Base-by-base conservation (phyloP, 169 alveolate species). In the Plasmodium falciparum region DNA sequence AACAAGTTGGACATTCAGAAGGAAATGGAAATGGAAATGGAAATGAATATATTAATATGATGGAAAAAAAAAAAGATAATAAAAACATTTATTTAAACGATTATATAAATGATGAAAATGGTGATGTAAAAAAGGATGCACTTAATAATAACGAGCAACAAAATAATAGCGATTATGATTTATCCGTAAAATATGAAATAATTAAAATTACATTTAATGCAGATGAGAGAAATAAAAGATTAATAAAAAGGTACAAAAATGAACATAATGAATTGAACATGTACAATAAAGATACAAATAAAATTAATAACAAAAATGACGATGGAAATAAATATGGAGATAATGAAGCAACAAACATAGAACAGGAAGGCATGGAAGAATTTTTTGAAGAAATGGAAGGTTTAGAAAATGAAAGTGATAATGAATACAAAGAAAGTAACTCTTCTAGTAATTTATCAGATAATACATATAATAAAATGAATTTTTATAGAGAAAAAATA, bases 401-500 rank as follows among this genome's bases (percentile, higher is more conserved):
- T 39, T 39, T 39, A 39, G 65, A 29, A 29, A 76, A 47, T 47
- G 75, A n/a, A 1, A 24, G 75, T 56, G 89, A 62, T 12, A 69
- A 43, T 6, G 76, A 76, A 26, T 61, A 29, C 17, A 61, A 67
- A 13, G 13, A 65, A 24, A 26, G 67, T n/a, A 65, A 52, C 45
- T 78, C 89, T 6, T 33, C 67, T 13, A 78, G 89, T 45, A 76
- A 78, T 45, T 22, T 78, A 52, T 65, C 78, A 2, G 80, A 78
- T 12, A 52, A 24, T 43, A 39, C 69, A 58, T 78, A 66, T 20
- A 71, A 78, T 2, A 65, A 78, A 66, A 78, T 78, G 65, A 78
- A 52, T 45, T 78, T 78, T 47, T 78, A 78, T 58, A 78, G 76
- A 78, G 67, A 78, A 2, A 78, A 65, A 66, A 78, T 78, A 43